phyloP scores from a whole-genome alignment of 2,329 filamentous ascomycete genomes.

The Calonectria crousiana region DNA sequence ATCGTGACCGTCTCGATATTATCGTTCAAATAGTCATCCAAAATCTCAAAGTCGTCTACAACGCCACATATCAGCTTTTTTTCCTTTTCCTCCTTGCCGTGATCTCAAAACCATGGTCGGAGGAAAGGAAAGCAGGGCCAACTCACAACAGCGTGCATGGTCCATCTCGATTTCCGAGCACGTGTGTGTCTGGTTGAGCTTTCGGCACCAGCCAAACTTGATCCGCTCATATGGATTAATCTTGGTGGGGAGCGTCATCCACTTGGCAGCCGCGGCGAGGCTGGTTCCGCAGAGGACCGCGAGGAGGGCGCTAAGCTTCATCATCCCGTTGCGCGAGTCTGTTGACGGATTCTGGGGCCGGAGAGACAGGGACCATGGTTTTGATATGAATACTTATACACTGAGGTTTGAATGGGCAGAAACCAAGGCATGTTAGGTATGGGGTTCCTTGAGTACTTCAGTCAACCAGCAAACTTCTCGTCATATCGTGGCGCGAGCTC shows the following conservation, averaged over 20 bases:
- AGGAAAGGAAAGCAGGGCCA: too few species aligned
- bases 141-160: constrained; percentile 31
- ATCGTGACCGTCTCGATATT: constrained; percentile 24
- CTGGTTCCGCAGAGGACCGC: background rate
- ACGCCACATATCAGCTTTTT: background rate
- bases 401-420: background rate
- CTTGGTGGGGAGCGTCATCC: background rate
- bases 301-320: background rate
- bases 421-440: background rate
- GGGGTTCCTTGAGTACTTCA: background rate
- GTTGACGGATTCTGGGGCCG: background rate
- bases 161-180: constrained; percentile 14
- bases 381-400: background rate
- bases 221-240: constrained; percentile 22
- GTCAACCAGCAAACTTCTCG: background rate
- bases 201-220: constrained; percentile 28
- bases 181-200: background rate
- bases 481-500: background rate
- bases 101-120: background rate
- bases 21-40: constrained; percentile 25
- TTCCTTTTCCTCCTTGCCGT: background rate
- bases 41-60: constrained; percentile 29
- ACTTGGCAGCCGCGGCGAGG: background rate
- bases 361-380: background rate
- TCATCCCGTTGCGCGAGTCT: background rate